These are phyloP conservation scores for Gracilariopsis chorda DNA, from an alignment of 23 red algal genomes.

Conservation along the genomic window DNA sequence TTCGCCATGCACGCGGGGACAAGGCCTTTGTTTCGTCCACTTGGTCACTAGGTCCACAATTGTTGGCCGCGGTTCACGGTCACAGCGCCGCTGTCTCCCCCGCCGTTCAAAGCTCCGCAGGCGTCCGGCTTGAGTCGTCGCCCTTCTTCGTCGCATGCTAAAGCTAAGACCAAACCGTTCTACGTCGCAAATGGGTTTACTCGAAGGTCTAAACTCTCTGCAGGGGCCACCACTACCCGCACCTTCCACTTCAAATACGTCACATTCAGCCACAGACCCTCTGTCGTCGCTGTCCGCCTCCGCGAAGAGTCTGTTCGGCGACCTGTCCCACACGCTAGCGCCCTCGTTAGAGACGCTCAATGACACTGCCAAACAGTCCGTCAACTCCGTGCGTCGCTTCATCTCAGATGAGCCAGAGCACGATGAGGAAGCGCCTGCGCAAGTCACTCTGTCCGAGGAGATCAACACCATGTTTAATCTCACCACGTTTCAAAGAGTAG, in stretches of 20 bases:
- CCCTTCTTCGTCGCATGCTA: neutral
- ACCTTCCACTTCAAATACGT: neutral
- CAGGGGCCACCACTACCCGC: constrained; percentile 42
- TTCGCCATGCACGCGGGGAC: too few relatives aligned
- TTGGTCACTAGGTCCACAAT: too few relatives aligned
- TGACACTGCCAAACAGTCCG: constrained; percentile 22
- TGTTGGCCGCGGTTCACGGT: too few relatives aligned
- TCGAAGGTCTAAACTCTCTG: constrained; percentile 53
- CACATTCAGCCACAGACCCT: neutral
- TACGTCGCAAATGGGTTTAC: constrained; percentile 45
- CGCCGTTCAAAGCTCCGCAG: too few relatives aligned
- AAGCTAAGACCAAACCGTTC: constrained; percentile 34
- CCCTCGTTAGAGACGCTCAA: constrained; percentile 10
- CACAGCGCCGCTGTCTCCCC: too few relatives aligned
- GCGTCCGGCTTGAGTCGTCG: too few relatives aligned
- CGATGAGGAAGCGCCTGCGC: constrained; percentile 10
- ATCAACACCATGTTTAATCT: constrained; percentile 71
- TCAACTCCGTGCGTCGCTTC: constrained; percentile 42
- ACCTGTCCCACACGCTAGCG: neutral
- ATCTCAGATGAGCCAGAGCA: constrained; percentile 12
- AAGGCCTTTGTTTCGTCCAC: too few relatives aligned
- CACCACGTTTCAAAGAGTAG: constrained; percentile 56
- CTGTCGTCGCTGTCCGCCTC: constrained; percentile 8
- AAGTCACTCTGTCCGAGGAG: constrained; percentile 58
- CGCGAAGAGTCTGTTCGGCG: constrained; percentile 18